These are phyloP conservation scores for Nymphaea thermarum DNA, from an alignment of 164 flowering plant genomes.

Conservation along the genomic window DNA sequence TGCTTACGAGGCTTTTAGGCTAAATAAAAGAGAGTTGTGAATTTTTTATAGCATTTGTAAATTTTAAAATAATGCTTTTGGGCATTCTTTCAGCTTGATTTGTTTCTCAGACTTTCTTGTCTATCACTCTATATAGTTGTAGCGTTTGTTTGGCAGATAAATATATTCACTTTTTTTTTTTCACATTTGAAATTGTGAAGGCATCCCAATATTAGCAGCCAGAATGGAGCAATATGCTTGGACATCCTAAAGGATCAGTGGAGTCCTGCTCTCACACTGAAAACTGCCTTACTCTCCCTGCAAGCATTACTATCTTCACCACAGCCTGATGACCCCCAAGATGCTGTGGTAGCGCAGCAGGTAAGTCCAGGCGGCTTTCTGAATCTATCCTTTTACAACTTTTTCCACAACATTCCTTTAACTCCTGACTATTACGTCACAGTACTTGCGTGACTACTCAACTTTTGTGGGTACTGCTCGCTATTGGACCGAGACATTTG, in stretches of 20 bases:
- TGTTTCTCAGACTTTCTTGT: no score
- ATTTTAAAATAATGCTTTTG: no score
- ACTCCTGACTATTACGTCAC: conserved; percentile 12
- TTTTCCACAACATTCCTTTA: not conserved
- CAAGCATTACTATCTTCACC: conserved; percentile 97
- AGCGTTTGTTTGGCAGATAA: no score
- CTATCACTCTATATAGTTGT: no score
- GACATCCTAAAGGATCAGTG: conserved; percentile 95
- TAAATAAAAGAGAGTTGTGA: no score
- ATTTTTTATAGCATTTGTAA: no score
- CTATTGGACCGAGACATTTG: conserved; percentile 97
- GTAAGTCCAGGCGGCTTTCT: conserved; percentile 16
- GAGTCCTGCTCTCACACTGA: conserved; percentile 96
- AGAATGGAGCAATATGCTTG: conserved; percentile 37
- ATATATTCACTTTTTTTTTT: no score
- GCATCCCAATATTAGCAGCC: conserved; percentile 68
- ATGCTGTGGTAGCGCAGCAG: conserved; percentile 98
- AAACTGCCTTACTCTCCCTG: conserved; percentile 88
- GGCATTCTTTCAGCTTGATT: no score
- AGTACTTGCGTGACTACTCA: conserved; percentile 77
- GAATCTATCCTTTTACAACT: not conserved
- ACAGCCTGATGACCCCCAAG: conserved; percentile 95
- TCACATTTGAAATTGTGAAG: not conserved
- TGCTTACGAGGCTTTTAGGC: no score
- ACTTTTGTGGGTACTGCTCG: conserved; percentile 86